Evolutionary conservation across 2,329 filamentous ascomycete species (phyloP).

Genomic region (Aspergillus felis): DNA sequence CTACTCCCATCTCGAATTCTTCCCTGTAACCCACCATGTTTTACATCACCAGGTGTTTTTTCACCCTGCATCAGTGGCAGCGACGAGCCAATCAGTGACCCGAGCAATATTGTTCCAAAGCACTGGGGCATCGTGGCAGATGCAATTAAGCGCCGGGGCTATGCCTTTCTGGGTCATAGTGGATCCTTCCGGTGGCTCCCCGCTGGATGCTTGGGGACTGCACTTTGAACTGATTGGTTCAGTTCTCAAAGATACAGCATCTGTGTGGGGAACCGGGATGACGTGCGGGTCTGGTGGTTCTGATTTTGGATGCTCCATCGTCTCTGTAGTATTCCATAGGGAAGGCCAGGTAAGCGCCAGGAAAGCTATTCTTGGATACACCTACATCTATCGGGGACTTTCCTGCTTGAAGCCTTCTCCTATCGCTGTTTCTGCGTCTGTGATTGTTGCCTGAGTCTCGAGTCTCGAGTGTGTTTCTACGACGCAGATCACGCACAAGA

Average conservation of each 20-base stretch:
- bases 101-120: slow-evolving; percentile 4
- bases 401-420: background rate
- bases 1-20: background rate
- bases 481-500: background rate
- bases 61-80: slow-evolving; percentile 2
- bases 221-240: background rate
- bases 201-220: background rate
- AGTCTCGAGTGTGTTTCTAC: too few relatives aligned
- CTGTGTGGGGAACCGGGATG: background rate
- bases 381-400: background rate
- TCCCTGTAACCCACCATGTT: background rate
- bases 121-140: slow-evolving; percentile 10
- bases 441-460: background rate
- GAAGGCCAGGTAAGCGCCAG: background rate
- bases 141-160: slow-evolving; percentile 21
- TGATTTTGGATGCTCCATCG: background rate
- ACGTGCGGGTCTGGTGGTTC: background rate
- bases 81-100: slow-evolving; percentile 8
- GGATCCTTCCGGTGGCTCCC: slow-evolving; percentile 4
- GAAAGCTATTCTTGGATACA: background rate
- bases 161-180: background rate
- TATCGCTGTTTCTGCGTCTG: background rate
- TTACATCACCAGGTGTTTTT: background rate
- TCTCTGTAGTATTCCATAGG: background rate
- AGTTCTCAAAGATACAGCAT: background rate